Base-by-base conservation (phyloP, 1,139 yeast genomes). In the Blastobotrys petasosporus region DNA sequence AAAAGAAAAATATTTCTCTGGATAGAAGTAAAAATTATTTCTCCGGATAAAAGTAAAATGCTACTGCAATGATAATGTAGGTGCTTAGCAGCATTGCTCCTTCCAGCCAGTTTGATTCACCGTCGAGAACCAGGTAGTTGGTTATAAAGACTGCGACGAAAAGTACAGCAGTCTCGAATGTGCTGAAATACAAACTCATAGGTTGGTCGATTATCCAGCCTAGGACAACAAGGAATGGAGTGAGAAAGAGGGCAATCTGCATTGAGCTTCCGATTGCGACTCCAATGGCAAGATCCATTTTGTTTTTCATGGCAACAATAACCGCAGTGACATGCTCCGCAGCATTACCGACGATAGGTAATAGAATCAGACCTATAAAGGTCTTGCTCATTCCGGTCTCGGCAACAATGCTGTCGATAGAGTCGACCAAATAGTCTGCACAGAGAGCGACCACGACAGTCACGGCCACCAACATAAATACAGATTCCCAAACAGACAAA, bases 251-350 rank as follows among this genome's bases (percentile, higher is more conserved):
- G 3, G 98, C 95, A 60, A 92, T 88, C 67, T 92, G 98, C 66
- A 92, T 77, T 3, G 97, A 87, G 3, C 95, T 85, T n/a, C 98
- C 98, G 53, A 92, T 82, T 8, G 98, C 97, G 42, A 92, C 97
- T 47, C 97, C 95, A 57, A 94, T 79, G 9, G 98, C 97, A 54
- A 92, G 76, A 64, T 92, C 97, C 97, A 94, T 92, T 68, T 94
- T 92, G 67, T 92, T 87, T 68, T 88, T 88, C 77, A 82, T 79
- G 28, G 98, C 97, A 42, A 92, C 97, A 52, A 87, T 77, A 41
- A 92, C 84, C 2, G 97, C 96, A 13, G 97, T 92, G 42, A 86
- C 97, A 65, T 92, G 98, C 67, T 92, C 98, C 11, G 98, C 97
- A 1, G 98, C 98, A 60, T 92, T 92, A 49, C 98, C 98, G 29